Percentiles rank a stretch among this genome's conserved stretches.
These are phyloP conservation scores for Sporisorium graminicola DNA, from an alignment of 1,284 basidiomycete genomes.

Conservation along the genomic window DNA sequence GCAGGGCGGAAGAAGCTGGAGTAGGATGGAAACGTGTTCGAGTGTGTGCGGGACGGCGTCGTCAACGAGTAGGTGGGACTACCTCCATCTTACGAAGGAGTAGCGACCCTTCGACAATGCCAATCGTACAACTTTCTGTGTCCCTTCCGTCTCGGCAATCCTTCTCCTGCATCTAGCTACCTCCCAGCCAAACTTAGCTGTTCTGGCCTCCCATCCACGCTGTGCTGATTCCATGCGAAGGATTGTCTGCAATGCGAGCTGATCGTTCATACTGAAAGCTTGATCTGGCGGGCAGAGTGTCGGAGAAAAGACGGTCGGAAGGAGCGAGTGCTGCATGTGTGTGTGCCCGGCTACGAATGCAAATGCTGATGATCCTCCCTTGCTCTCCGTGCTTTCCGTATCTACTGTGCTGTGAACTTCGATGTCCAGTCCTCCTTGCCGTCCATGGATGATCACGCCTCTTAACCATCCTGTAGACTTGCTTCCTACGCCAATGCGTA, in stretches of 20 bases:
- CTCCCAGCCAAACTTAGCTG: not conserved
- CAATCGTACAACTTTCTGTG: not conserved
- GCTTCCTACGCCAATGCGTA: conserved; percentile 10
- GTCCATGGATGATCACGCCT: not conserved
- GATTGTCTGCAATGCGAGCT: not conserved
- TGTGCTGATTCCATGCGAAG: not conserved
- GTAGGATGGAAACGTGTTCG: not conserved
- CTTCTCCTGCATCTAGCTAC: not conserved
- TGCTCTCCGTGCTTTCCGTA: not conserved
- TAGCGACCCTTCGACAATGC: not conserved
- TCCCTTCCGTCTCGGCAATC: not conserved
- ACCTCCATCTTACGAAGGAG: not conserved
- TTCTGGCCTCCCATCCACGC: not conserved
- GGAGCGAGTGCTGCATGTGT: conserved; percentile 29
- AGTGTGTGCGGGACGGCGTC: conserved; percentile 1
- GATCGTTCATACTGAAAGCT: conserved; percentile 9
- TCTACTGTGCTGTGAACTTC: conserved; percentile 1
- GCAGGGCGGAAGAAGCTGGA: not conserved
- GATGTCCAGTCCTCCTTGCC: not conserved
- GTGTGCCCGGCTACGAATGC: conserved; percentile 42
- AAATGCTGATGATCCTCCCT: conserved; percentile 19
- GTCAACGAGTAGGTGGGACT: not conserved
- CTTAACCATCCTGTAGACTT: not conserved
- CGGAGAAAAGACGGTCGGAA: conserved; percentile 23
- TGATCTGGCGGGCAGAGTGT: conserved; percentile 9